These are phyloP conservation scores for Kokia cookei DNA, from an alignment of 441 rosid species.

Conservation along the genomic window DNA sequence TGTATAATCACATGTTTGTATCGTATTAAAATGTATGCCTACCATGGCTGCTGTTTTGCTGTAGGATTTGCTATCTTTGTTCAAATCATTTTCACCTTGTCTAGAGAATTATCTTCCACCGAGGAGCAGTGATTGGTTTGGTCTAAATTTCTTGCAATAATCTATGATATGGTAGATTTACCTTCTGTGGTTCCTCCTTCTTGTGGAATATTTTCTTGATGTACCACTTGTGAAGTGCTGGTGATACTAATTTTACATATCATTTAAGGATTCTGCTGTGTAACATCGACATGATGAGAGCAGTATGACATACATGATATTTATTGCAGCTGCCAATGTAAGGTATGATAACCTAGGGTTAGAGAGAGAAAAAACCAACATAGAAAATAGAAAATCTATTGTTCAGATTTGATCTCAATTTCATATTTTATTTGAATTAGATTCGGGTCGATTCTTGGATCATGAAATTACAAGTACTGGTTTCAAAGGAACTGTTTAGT, in stretches of 20 bases:
- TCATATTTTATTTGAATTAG: too few species aligned
- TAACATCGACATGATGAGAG: background rate
- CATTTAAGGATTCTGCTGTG: background rate
- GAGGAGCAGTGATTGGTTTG: background rate
- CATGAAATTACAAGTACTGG: too few species aligned
- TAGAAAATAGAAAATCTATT: background rate
- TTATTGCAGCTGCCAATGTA: background rate
- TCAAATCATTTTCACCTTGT: background rate
- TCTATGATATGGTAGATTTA: background rate
- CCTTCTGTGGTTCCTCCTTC: background rate
- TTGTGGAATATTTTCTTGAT: background rate
- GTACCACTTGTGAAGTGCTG: background rate
- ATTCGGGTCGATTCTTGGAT: too few species aligned
- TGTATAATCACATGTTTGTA: slow-evolving; percentile 26
- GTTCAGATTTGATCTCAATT: background rate
- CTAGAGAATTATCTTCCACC: background rate
- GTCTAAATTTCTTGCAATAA: background rate
- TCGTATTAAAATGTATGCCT: slow-evolving; percentile 13
- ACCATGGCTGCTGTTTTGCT: slow-evolving; percentile 6
- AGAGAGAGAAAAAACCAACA: background rate
- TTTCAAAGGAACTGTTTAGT: too few species aligned
- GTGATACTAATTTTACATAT: background rate
- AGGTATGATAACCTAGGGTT: background rate
- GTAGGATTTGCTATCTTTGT: background rate
- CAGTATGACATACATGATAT: background rate